These are phyloP conservation scores for Dactylorhiza incarnata DNA, from an alignment of 106 monocot species.

Conservation along the genomic window DNA sequence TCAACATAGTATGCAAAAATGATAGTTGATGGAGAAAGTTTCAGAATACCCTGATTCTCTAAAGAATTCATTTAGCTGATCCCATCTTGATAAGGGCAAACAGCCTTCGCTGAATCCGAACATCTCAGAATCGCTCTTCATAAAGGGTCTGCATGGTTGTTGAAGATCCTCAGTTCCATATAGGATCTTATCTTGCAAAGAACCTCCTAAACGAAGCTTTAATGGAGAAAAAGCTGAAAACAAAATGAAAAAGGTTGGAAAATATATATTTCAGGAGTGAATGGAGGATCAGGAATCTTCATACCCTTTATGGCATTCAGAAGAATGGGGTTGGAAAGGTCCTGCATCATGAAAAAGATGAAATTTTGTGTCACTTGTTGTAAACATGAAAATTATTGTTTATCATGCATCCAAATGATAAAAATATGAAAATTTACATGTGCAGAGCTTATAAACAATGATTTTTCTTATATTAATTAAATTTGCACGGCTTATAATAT, in stretches of 20 bases:
- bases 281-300: neutral
- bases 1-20: neutral
- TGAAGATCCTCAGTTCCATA: conserved; percentile 33
- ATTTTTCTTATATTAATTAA: too few species aligned
- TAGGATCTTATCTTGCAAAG: conserved; percentile 84
- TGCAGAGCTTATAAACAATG: too few species aligned
- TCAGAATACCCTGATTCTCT: conserved; percentile 39
- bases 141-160: conserved; percentile 41
- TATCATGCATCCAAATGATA: too few species aligned
- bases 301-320: conserved; percentile 82
- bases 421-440: too few species aligned
- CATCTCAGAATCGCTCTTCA: conserved; percentile 56
- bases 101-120: conserved; percentile 80
- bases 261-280: neutral
- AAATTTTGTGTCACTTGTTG: conserved; percentile 38
- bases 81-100: conserved; percentile 79
- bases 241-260: neutral
- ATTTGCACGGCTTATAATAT: too few species aligned
- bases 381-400: too few species aligned
- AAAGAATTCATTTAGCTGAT: conserved; percentile 81
- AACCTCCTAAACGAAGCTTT: conserved; percentile 72
- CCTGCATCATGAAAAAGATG: conserved; percentile 51
- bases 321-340: conserved; percentile 62
- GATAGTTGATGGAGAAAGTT: neutral
- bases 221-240: conserved; percentile 70